Base-by-base conservation (phyloP, 176 grass and related monocot species). In the Saccharum spontaneum region DNA sequence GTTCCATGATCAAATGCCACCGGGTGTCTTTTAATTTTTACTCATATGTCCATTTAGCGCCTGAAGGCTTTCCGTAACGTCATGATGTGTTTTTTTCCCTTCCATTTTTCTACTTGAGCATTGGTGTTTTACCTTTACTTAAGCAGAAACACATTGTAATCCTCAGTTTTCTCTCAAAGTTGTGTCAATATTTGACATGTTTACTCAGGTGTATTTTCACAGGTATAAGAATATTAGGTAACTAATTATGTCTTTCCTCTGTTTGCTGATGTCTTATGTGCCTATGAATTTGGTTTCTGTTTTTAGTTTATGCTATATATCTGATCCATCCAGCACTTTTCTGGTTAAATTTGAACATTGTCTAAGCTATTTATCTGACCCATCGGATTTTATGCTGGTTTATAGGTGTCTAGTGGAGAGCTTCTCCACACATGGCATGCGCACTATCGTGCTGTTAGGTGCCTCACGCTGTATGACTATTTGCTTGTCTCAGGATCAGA, bases 371-470 rank as follows among this genome's bases (percentile, higher is more conserved):
- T 15, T 75, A 14, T 38, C 37, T 38, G 37, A 7, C 37, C 37
- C 6, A 38, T 38, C 37, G 8, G 73, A 12, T 13, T 41, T 67
- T 69, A 41, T 80, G 59, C 17, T 61, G 79, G 1, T 82, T 7
- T 89, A 44, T 69, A 95, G 95, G 91, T 95, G 72, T 79, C 85
- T 49, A 92, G 73, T 85, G 93, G 93, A 70, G 90, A 95, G 89
- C 80, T 38, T 38, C 37, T 90, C 55, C 89, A 85, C 67, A 71
- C 80, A 78, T 98, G 96, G 96, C 76, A 85, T 48, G 96, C 89
- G 1, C 93, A 98, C 80, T 95, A 92, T 77, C 91, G 88, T 78
- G 84, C 86, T 82, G 96, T 98, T 81, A 92, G 71, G 82, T 95
- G 96, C 83, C 91, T 98, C 46, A 69, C 70, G 3, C 89, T 98